A percentile compares a stretch with the other conserved stretches of the same genome.
These are phyloP conservation scores for Chaetomium fimeti DNA, from an alignment of 495 filamentous ascomycete genomes.

Conservation along the genomic window DNA sequence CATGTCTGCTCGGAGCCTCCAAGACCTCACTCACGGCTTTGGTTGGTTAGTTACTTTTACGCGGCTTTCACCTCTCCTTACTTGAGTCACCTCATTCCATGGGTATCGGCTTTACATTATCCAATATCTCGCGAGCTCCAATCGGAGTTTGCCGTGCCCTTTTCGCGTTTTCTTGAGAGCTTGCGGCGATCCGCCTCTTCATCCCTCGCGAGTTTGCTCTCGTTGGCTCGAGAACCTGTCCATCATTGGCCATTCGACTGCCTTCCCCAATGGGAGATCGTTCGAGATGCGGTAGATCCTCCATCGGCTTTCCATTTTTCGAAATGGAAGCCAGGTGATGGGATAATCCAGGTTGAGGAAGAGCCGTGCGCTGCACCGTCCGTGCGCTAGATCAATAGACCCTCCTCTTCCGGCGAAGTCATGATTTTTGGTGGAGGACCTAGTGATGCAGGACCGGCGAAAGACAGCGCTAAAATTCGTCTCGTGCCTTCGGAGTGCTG, in stretches of 20 bases:
- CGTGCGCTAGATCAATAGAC: constrained; percentile 28
- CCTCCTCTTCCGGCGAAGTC: constrained; percentile 7
- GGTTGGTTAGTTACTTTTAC: not conserved
- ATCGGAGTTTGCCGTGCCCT: not conserved
- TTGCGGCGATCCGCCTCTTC: not conserved
- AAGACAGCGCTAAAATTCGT: constrained; percentile 1
- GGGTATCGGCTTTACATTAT: not conserved
- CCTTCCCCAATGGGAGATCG: too few relatives aligned
- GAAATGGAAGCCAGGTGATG: not conserved
- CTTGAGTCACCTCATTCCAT: not conserved
- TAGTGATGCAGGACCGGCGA: constrained; percentile 15
- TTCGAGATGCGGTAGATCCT: not conserved
- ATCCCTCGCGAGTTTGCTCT: not conserved
- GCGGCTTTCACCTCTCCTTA: not conserved
- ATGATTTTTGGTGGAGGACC: constrained; percentile 17
- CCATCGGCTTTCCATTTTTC: not conserved
- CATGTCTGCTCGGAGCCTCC: not conserved
- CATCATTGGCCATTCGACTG: too few relatives aligned
- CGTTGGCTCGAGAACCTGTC: too few relatives aligned
- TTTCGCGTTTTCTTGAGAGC: too few relatives aligned
- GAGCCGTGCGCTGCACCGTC: constrained; percentile 14
- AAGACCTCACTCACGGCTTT: not conserved
- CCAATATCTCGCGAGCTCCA: not conserved
- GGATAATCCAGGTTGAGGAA: not conserved
- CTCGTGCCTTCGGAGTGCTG: too few relatives aligned